These are phyloP conservation scores for Botryotinia globosa DNA, from an alignment of 2,329 filamentous ascomycete species.

Conservation along the genomic window DNA sequence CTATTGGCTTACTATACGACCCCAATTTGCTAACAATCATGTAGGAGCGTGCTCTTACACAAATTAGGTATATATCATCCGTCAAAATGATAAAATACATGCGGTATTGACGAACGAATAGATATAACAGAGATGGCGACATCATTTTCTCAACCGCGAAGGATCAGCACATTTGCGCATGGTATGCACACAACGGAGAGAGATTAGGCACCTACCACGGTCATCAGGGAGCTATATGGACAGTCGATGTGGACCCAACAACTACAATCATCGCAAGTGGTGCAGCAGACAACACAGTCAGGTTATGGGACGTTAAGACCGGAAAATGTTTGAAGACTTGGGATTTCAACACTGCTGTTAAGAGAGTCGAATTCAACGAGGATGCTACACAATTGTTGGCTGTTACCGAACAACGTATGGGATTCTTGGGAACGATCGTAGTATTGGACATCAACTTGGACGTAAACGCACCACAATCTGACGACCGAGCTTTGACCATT, in stretches of 20 bases:
- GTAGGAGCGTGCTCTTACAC: slow-evolving; percentile 86
- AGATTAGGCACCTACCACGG: slow-evolving; percentile 94
- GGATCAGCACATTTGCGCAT: slow-evolving; percentile 94
- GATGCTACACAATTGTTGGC: slow-evolving; percentile 88
- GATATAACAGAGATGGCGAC: slow-evolving; percentile 92
- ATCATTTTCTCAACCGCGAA: slow-evolving; percentile 94
- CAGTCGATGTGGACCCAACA: slow-evolving; percentile 92
- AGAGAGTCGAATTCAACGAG: slow-evolving; percentile 95
- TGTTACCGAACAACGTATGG: slow-evolving; percentile 98
- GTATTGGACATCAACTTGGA: slow-evolving; percentile 88
- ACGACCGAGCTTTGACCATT: slow-evolving; percentile 81
- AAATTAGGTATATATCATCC: slow-evolving; percentile 67
- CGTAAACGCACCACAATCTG: slow-evolving; percentile 75
- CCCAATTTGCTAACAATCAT: slow-evolving; percentile 16
- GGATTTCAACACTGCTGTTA: slow-evolving; percentile 96
- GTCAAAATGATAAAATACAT: slow-evolving; percentile 20
- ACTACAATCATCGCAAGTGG: slow-evolving; percentile 89
- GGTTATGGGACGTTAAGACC: slow-evolving; percentile 92
- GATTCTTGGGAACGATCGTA: slow-evolving; percentile 89
- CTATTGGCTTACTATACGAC: slow-evolving; percentile 5
- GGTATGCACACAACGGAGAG: slow-evolving; percentile 98
- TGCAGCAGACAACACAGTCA: slow-evolving; percentile 96
- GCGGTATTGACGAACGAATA: slow-evolving; percentile 39
- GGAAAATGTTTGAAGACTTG: slow-evolving; percentile 93
- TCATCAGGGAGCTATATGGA: slow-evolving; percentile 98